Evolutionary conservation across 164 flowering plant genomes (phyloP), one percentile per base, ranked within the genome.

Genomic region (Chimonanthus salicifolius): DNA sequence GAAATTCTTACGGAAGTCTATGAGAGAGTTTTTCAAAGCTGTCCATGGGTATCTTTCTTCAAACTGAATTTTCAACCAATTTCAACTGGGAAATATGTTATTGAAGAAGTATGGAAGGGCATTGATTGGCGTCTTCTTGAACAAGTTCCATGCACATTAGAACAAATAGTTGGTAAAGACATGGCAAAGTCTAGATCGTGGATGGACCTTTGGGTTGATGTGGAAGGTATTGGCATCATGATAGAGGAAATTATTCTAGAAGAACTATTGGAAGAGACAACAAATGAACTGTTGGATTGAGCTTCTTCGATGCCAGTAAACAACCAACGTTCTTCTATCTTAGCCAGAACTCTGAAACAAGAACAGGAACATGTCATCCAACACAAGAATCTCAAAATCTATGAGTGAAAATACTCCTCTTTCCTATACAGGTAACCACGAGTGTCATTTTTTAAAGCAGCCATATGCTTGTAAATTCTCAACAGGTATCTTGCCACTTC

Each of bases 1-100:
- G 94, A 95, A 77, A 88, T 88, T 78, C 94, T 93, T 10, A 9
- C 77, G 64, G 97, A 88, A 78, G 67, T 87, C 58, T 85, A 83
- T 54, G 77, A 77, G 58, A 75, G 69, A 43, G 76, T 80, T 73
- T 85, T 85, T 72, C 88, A 88, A 62, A 78, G 78, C 76, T 77
- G 75, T 20, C 84, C 87, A 10, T 82, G 87, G 82, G 74, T 84
- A 48, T 85, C 91, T 67, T 84, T 73, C 78, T 80, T 60, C 44
- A 86, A 80, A 33, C 82, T 83, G 15, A 80, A 70, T 68, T 79
- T 86, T 67, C 81, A 80, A 58, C 87, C 87, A 47, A 58, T 81
- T n/a, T 89, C 92, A 3, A 71, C 71, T 47, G 84, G 84, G 71
- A 72, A 85, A 77, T 79, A 77, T 66, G 64, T 84, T 8, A 74